Evolutionary conservation across 768 basidiomycete genomes (phyloP).

Genomic region (Peribolospora kevripleyi): DNA sequence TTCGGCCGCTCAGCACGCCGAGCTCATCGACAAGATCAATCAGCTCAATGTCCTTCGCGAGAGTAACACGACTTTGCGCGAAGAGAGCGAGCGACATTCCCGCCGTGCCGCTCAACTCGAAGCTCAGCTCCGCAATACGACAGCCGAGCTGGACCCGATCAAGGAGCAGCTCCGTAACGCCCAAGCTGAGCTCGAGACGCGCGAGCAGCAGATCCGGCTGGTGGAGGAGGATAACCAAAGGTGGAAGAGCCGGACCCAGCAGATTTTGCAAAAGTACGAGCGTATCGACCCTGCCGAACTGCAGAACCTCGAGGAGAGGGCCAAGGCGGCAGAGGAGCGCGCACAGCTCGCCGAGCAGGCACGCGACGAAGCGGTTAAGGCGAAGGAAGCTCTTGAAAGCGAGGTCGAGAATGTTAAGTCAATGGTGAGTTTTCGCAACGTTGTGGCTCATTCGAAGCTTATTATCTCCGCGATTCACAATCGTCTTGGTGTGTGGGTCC

Average conservation of each 20-base stretch:
- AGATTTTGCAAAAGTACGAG: conserved; percentile 69
- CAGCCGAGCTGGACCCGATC: conserved; percentile 43
- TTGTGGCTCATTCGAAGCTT: conserved; percentile 18
- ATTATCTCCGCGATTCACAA: background rate
- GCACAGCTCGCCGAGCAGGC: conserved; percentile 7
- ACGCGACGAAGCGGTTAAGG: conserved; percentile 23
- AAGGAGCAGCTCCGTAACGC: conserved; percentile 42
- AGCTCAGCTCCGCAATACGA: conserved; percentile 32
- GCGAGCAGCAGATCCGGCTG: conserved; percentile 38
- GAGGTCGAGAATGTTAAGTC: conserved; percentile 23
- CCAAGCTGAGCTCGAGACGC: conserved; percentile 50
- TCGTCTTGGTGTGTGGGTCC: background rate
- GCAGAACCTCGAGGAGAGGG: conserved; percentile 40
- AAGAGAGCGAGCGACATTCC: conserved; percentile 44
- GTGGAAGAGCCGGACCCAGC: conserved; percentile 65
- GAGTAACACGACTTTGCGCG: conserved; percentile 61
- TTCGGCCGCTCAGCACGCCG: conserved; percentile 54
- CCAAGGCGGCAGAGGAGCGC: conserved; percentile 6
- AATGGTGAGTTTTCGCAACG: conserved; percentile 25
- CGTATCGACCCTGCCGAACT: conserved; percentile 69
- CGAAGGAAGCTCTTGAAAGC: conserved; percentile 30
- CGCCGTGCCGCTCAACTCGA: conserved; percentile 38
- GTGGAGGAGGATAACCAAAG: conserved; percentile 51
- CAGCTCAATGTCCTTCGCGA: conserved; percentile 66
- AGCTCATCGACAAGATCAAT: conserved; percentile 63